phyloP scores from a whole-genome alignment of 306 rosid genomes.

The Oemleria cerasiformis region DNA sequence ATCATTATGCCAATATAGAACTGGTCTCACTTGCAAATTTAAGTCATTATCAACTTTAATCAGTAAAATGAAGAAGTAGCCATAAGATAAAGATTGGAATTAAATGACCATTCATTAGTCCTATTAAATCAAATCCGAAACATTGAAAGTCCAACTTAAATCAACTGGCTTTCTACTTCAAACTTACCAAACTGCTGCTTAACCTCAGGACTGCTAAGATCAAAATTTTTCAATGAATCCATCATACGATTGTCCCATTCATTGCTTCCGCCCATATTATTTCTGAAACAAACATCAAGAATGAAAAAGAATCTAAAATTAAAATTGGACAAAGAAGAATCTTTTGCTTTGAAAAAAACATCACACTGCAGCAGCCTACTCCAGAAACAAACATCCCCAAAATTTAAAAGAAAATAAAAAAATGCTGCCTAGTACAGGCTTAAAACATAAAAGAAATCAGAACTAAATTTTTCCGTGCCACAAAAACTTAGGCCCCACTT shows the following conservation, averaged over 20 bases:
- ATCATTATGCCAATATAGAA: not conserved
- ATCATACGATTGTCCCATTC: conserved; percentile 87
- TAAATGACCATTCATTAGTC: not conserved
- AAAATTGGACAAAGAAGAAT: not conserved
- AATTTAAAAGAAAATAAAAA: not conserved
- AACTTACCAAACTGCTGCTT: conserved; percentile 95
- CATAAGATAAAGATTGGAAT: not conserved
- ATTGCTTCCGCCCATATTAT: conserved; percentile 71
- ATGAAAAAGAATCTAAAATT: not conserved
- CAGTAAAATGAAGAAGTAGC: conserved; percentile 5
- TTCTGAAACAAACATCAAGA: conserved; percentile 42
- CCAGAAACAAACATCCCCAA: not conserved
- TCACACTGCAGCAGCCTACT: not conserved
- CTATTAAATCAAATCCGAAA: not conserved
- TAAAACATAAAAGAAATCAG: not conserved
- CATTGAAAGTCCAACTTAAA: not conserved
- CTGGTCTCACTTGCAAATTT: not conserved
- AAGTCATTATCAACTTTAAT: not conserved
- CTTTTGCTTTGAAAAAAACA: not conserved
- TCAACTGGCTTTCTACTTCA: not conserved
- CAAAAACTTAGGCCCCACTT: too few species aligned
- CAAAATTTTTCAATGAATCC: conserved; percentile 93
- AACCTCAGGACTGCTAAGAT: conserved; percentile 91
- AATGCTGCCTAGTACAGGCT: not conserved
- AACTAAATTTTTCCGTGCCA: not conserved